Conservation (phyloP, 208 protist species). For the Acanthamoeba triangularis region DNA sequence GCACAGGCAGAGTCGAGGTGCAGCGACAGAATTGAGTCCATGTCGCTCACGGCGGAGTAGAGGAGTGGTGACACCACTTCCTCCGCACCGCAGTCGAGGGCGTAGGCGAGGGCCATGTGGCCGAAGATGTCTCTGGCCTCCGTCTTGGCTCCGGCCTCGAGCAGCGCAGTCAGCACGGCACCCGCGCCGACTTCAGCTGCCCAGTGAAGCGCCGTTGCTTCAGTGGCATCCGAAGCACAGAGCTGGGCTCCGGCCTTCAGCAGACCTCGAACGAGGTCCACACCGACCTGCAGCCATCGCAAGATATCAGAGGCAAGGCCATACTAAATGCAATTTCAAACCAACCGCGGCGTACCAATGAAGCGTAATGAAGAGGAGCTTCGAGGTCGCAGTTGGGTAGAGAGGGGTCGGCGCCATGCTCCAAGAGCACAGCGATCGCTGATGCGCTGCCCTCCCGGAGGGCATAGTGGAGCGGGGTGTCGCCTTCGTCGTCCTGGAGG, state of each 20-base stretch:
- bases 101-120: slow-evolving; percentile 55
- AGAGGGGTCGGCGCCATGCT: neutral
- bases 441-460: neutral
- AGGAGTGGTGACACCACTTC: neutral
- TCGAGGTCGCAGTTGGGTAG: slow-evolving; percentile 77
- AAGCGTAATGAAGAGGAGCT: slow-evolving; percentile 73
- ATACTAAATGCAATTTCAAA: neutral
- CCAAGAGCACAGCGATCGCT: neutral
- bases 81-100: neutral
- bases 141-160: slow-evolving; percentile 61
- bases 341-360: neutral
- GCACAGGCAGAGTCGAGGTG: neutral
- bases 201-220: neutral
- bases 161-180: neutral
- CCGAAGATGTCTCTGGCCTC: slow-evolving; percentile 44
- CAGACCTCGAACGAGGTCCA: neutral
- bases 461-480: slow-evolving; percentile 74
- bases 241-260: neutral
- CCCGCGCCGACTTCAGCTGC: neutral
- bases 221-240: neutral
- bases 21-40: neutral
- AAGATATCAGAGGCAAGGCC: neutral
- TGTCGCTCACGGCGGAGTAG: neutral
- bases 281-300: neutral
- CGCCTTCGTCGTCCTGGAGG: slow-evolving; percentile 71